Base-by-base conservation (phyloP, 2,329 filamentous ascomycete genomes). In the Microdochium bolleyi region DNA sequence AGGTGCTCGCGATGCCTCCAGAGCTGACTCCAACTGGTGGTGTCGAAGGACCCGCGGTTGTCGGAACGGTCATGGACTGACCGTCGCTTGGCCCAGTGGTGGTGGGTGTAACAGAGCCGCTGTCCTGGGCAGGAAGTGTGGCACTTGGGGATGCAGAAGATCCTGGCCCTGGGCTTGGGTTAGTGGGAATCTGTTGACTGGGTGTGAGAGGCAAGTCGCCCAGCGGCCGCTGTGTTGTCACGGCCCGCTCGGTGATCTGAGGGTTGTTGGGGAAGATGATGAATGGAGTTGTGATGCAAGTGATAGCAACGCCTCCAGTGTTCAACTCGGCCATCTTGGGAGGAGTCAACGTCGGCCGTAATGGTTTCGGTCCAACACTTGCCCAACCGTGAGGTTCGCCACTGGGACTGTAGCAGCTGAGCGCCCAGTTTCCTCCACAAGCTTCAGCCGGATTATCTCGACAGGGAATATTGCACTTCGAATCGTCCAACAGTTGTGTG, bases 351-450 rank as follows among this genome's bases (percentile, higher is more conserved):
- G 62, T 62, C 14, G 58, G 60, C 4, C 57, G 56, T 16, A 58
- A 53, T 25, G 56, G 64, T 51, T 65, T 62, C 24, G 63, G 59
- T 8, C 64, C 63, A 13, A 56, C 51, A 44, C 60, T 64, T 5
- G 64, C 64, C 64, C 64, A 67, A 9, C 64, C 64, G 44, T 62
- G 61, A 2, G 64, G 63, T 41, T 67, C 53, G 37, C 70, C 70
- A 51, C 66, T 66, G 46, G 63, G 62, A 53, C 67, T 70, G 60
- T 73, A 80, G 52, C 78, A 69, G 53, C 66, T 73, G 50, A 79
- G 65, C 10, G 71, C 67, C 65, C 70, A 70, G 52, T 62, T 56
- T 16, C 78, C 79, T 49, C 80, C 80, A 58, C 80, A 84, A 5
- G 68, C 68, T 60, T 80, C 66, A 11, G 60, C 63, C 1, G 56